These are phyloP conservation scores for Talaromyces sp. DNA, from an alignment of 2,329 filamentous ascomycete genomes.

Conservation along the genomic window DNA sequence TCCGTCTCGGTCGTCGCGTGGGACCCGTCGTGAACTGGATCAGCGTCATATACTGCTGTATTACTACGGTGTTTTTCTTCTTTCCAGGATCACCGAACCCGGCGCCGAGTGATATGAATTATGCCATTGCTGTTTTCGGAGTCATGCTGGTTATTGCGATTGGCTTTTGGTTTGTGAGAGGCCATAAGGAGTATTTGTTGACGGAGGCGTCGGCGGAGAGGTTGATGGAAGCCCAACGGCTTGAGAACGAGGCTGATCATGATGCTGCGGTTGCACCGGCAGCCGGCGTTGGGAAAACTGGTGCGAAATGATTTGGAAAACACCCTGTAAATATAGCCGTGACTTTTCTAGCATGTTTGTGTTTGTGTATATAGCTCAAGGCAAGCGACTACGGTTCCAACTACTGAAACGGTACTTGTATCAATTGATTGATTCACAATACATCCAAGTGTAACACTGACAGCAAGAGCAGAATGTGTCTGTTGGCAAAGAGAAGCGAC, in stretches of 20 bases:
- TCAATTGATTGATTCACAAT: not conserved
- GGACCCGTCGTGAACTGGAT: constrained; percentile 48
- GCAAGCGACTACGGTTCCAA: not conserved
- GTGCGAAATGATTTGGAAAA: not conserved
- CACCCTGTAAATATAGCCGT: not conserved
- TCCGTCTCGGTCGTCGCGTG: constrained; percentile 44
- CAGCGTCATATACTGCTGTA: constrained; percentile 50
- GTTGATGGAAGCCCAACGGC: constrained; percentile 28
- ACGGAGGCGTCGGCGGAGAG: constrained; percentile 30
- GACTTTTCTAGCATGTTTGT: not conserved
- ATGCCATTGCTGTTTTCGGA: constrained; percentile 55
- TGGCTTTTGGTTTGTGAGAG: constrained; percentile 51
- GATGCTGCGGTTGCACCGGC: not conserved
- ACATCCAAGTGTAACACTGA: not conserved
- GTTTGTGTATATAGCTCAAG: not conserved
- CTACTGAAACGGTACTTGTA: not conserved
- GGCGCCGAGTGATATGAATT: constrained; percentile 52
- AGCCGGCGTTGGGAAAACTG: not conserved
- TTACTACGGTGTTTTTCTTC: constrained; percentile 56
- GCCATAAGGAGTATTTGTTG: constrained; percentile 39
- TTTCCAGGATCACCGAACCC: constrained; percentile 50
- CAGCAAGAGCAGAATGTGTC: constrained; percentile 7
- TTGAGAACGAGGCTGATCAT: constrained; percentile 22
- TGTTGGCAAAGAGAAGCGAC: not conserved
- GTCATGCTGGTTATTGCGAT: constrained; percentile 52